Conservation (phyloP, 2,329 filamentous ascomycete species). For the Penicillium sumatraense region DNA sequence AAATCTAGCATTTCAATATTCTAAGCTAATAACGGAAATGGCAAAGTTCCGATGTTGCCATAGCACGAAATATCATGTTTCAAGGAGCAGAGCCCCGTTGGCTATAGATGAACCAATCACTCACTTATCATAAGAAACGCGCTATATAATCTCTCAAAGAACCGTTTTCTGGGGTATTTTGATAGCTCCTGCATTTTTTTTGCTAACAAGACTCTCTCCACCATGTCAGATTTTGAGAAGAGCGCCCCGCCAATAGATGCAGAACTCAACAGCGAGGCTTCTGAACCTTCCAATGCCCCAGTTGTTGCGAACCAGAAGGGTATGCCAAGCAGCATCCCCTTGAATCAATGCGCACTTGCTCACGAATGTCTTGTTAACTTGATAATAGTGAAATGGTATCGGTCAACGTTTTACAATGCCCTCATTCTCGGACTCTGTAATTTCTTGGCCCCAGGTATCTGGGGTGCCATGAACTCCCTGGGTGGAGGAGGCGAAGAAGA, state of each 20-base stretch:
- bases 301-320: slow-evolving; percentile 10
- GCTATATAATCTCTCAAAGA: neutral
- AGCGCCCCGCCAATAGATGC: slow-evolving; percentile 20
- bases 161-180: neutral
- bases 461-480: slow-evolving; percentile 74
- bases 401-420: slow-evolving; percentile 74
- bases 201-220: neutral
- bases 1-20: neutral
- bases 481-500: slow-evolving; percentile 70
- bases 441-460: slow-evolving; percentile 72
- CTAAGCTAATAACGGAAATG: neutral
- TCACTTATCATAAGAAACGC: neutral
- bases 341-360: no score
- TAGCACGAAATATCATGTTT: slow-evolving; percentile 15
- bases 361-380: neutral
- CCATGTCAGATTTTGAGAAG: slow-evolving; percentile 24
- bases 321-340: slow-evolving; percentile 4
- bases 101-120: neutral
- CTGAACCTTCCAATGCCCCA: slow-evolving; percentile 9
- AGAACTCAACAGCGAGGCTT: slow-evolving; percentile 23
- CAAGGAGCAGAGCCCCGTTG: neutral
- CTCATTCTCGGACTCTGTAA: slow-evolving; percentile 73
- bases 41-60: slow-evolving; percentile 15
- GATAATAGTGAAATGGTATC: slow-evolving; percentile 67
- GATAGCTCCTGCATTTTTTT: neutral